Percentiles rank a stretch among this genome's conserved stretches.
phyloP scores from a whole-genome alignment of 305 asterid genomes.

The Fraxinus platypoda region DNA sequence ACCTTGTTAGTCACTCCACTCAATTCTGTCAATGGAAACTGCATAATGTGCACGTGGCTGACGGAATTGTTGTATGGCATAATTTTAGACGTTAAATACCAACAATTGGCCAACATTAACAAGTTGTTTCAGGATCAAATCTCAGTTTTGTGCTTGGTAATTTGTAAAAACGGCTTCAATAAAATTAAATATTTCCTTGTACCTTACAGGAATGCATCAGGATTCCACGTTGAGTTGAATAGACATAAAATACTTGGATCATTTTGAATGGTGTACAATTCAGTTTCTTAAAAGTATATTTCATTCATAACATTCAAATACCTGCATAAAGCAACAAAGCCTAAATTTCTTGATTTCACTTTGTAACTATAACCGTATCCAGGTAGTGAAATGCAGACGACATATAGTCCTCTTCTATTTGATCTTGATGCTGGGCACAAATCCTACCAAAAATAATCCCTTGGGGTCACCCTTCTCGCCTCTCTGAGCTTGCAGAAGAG shows the following conservation, averaged over 20 bases:
- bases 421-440: conserved; percentile 85
- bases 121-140: neutral
- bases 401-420: conserved; percentile 60
- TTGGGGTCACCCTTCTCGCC: conserved; percentile 61
- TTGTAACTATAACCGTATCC: conserved; percentile 25
- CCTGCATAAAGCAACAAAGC: conserved; percentile 3
- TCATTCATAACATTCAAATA: neutral
- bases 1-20: neutral
- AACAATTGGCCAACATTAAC: neutral
- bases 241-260: neutral
- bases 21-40: neutral
- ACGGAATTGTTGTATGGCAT: no score
- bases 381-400: conserved; percentile 43
- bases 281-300: neutral
- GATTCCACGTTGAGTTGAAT: neutral
- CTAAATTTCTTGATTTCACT: conserved; percentile 2
- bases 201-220: neutral
- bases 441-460: conserved; percentile 60
- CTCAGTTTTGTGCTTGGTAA: neutral
- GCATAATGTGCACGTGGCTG: no score
- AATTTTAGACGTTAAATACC: no score
- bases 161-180: neutral
- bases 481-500: conserved; percentile 73
- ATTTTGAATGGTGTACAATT: neutral
- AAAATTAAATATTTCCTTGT: neutral